These are phyloP conservation scores for Geosiphon pyriformis DNA, from an alignment of 192 early-diverging fungal genomes.

Conservation along the genomic window DNA sequence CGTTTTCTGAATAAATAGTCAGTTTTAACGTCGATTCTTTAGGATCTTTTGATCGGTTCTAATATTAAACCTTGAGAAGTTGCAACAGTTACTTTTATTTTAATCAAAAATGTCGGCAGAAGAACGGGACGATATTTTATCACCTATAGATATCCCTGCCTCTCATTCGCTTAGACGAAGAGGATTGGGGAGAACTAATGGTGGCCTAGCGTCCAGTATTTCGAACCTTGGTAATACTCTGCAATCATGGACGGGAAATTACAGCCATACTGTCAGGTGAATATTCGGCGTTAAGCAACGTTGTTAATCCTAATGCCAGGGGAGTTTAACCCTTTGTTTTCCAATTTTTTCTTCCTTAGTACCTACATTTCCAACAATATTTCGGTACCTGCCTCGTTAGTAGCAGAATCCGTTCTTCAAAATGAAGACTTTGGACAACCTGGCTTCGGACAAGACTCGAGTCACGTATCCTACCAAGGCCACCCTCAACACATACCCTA, in stretches of 20 bases:
- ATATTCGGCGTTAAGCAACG: not conserved
- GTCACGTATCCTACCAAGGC: too few relatives aligned
- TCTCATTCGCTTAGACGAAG: not conserved
- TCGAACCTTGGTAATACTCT: not conserved
- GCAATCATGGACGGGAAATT: conserved; percentile 20
- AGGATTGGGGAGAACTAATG: not conserved
- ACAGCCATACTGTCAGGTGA: conserved; percentile 8
- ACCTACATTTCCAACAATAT: conserved; percentile 23
- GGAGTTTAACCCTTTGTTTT: not conserved
- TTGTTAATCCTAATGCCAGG: not conserved
- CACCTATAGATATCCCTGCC: conserved; percentile 19
- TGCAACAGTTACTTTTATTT: too few relatives aligned
- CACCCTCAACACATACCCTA: not conserved
- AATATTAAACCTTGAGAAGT: too few relatives aligned
- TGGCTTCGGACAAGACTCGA: too few relatives aligned
- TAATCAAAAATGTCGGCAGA: too few relatives aligned
- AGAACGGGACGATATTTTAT: not conserved
- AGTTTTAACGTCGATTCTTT: too few relatives aligned
- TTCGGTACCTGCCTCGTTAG: conserved; percentile 11
- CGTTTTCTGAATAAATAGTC: too few relatives aligned
- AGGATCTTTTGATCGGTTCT: too few relatives aligned
- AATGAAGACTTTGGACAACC: not conserved
- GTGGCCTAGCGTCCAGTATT: not conserved
- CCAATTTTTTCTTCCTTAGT: too few relatives aligned
- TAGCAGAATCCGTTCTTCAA: not conserved